Base-by-base conservation (phyloP, 2,329 filamentous ascomycete genomes). In the Rhytidhysteron rufulum region DNA sequence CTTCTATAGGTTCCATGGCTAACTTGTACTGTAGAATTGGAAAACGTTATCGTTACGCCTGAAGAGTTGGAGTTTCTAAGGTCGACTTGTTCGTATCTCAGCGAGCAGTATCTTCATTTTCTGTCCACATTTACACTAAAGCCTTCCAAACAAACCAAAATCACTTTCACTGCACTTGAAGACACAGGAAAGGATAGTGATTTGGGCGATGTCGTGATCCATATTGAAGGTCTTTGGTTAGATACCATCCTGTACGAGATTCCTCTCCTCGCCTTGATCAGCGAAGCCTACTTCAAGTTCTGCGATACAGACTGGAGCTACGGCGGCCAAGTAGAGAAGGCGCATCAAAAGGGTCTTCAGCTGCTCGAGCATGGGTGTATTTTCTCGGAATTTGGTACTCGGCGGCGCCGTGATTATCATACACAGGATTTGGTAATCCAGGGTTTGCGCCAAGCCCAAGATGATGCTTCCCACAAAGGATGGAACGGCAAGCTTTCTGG, bases 181-280 rank as follows among this genome's bases (percentile, higher is more conserved):
- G 72, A 86, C 52, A 82, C 79, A 0, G 80, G 79, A 17, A 72
- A 79, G 2, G 84, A 86, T 43, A 81, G 84, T 42, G 61, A 67
- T 27, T 54, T 84, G 31, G 93, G 93, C 31, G 84, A 90, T 43
- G 70, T 96, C 36, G 73, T 84, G 51, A 82, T 97, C 48, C 72
- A 80, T 30, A 84, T 94, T 48, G 82, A 82, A 53, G 93, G 93
- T 8, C 73, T 82, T 40, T 98, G 93, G 93, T 79, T 88, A 7
- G 89, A 96, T 52, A 97, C 93, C 0, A 98, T 98, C 42, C 79
- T 98, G 18, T 98, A 98, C 69, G 93, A 98, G 69, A 96, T 98
- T 42, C 93, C 93, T 0, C 77, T 98, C 17, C 77, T 98, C 16
- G 89, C 94, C 3, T 68, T 98, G 49, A 88, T 91, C 1, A 96